These are phyloP conservation scores for Amoebophrya sp. DNA, from an alignment of 169 alveolate genomes.

Conservation along the genomic window DNA sequence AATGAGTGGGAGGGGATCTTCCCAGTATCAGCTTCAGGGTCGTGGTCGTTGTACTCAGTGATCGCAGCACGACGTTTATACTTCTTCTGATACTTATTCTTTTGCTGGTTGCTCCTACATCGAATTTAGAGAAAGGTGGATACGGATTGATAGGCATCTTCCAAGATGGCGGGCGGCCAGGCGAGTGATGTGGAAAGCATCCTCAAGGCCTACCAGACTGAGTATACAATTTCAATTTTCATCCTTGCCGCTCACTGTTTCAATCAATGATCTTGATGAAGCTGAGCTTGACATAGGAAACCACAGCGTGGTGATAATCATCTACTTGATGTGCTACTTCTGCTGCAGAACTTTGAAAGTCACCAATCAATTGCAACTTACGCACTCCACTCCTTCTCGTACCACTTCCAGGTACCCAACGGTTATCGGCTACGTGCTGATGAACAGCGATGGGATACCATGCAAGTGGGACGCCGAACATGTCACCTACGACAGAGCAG, in stretches of 20 bases:
- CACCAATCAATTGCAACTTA: background rate
- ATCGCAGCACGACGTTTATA: background rate
- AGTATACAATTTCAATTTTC: background rate
- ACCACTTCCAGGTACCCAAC: background rate
- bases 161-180: background rate
- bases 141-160: background rate
- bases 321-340: background rate
- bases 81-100: background rate
- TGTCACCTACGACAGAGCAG: background rate
- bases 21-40: background rate
- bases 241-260: background rate
- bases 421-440: background rate
- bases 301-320: background rate
- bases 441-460: background rate
- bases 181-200: background rate
- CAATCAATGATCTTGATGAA: background rate
- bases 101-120: too few species aligned
- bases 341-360: background rate
- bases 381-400: too few species aligned
- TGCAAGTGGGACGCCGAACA: background rate
- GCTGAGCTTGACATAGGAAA: too few species aligned
- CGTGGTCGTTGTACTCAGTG: background rate
- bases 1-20: background rate
- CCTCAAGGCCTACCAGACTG: slow-evolving; percentile 1
- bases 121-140: background rate